Percentiles rank a stretch among this genome's conserved stretches.
Evolutionary conservation across 1,139 yeast genomes (phyloP).

Genomic region (Saccharomycopsis hybrid): DNA sequence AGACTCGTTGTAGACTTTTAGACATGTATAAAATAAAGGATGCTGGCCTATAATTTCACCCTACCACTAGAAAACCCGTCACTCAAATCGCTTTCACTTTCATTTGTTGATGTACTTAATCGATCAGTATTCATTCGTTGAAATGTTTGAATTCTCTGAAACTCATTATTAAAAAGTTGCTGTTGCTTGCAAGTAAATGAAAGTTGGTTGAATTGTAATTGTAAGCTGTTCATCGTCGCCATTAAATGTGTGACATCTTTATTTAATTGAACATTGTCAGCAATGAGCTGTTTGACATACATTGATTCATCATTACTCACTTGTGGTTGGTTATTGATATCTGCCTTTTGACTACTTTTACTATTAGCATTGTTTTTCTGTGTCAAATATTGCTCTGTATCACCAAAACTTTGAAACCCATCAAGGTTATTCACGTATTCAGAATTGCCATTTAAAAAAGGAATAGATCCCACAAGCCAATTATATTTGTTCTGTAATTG

Average conservation of each 20-base stretch:
- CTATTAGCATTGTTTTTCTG: too few relatives aligned
- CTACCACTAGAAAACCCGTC: slow-evolving; percentile 1
- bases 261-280: slow-evolving; percentile 9
- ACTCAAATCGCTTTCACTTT: slow-evolving; percentile 7
- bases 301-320: neutral
- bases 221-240: slow-evolving; percentile 3
- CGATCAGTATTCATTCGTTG: slow-evolving; percentile 1
- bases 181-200: slow-evolving; percentile 12
- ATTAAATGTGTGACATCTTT: slow-evolving; percentile 2
- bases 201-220: slow-evolving; percentile 12
- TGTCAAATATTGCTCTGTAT: too few relatives aligned
- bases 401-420: too few relatives aligned
- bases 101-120: neutral
- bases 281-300: slow-evolving; percentile 8
- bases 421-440: slow-evolving; percentile 2
- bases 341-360: neutral
- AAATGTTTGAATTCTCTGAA: slow-evolving; percentile 7
- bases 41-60: too few relatives aligned
- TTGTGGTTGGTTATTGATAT: neutral
- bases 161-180: slow-evolving; percentile 3
- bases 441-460: slow-evolving; percentile 3
- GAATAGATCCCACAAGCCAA: slow-evolving; percentile 7
- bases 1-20: too few relatives aligned
- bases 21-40: too few relatives aligned
- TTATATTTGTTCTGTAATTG: slow-evolving; percentile 1